Evolutionary conservation across 345 rosid species (phyloP), one percentile per base, ranked within the genome.

Genomic region (Salix koriyanagi): DNA sequence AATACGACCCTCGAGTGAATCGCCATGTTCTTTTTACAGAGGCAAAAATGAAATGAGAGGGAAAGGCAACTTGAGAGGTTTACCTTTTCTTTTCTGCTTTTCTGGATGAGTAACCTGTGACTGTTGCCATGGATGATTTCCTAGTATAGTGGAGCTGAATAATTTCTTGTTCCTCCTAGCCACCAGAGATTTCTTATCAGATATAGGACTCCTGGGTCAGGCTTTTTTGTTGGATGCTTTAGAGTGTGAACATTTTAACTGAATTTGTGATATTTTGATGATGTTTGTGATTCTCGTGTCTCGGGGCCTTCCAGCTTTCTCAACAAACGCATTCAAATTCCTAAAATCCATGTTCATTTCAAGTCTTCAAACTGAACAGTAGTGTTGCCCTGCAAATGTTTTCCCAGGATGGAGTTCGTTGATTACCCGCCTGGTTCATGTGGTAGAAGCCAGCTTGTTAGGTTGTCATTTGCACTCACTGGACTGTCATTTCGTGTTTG

Each of bases 11-110:
- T 44, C 86, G 97, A 18, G 99, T 95, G 21, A 91, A 93, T 76
- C 96, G 94, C 39, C 99, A 91, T 82, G 98, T 95, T 74, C 83
- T 91, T 82, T 95, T 95, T 64, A 93, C 97, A 0, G 98, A 95
- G 83, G 90, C 88, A 58, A 95, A 95, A 74, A 95, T 95, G 99
- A 95, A 95, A 82, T 93, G 87, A 93, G 69, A 28, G 58, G 61
- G 30, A 15, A 64, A 48, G 62, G 71, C 61, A 44, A 15, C 18
- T 23, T 69, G 28, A 36, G 48, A 36, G 61, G 41, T 69, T 41
- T 10, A 21, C 73, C 14, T 36, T 15, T 23, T 70, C 30, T 66
- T 14, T 11, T 78, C 75, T n/a, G 56, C 36, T 60, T 69, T 37
- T 36, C 62, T 66, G 37, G 37, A 41, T 69, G 32, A 56, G 67